Base-by-base conservation (phyloP, 768 basidiomycete species). In the Boletus pseudopeckii region DNA sequence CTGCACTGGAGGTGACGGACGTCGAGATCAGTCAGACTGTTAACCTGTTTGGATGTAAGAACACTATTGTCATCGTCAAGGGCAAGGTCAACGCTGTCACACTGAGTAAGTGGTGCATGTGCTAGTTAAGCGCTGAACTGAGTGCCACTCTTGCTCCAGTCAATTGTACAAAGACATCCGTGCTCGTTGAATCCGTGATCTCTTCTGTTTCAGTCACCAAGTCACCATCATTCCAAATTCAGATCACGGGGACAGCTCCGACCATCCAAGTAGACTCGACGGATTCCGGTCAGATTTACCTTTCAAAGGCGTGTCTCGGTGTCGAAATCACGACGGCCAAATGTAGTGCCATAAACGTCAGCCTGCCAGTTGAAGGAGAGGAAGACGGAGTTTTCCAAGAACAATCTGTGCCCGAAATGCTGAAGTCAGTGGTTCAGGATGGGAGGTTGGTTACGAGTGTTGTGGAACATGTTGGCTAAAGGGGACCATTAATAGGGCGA, bases 21-120 rank as follows among this genome's bases (percentile, higher is more conserved):
- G 84, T 78, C 15, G 86, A 88, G 66, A 74, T 93, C 50, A 87
- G 74, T 63, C 95, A 99, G 52, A 82, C 83, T 4, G 83, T 99
- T 53, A 95, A 92, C 70, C 74, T 98, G 44, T 98, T 85, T 69
- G 86, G 85, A 13, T 97, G 94, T 78, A 97, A 93, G 75, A 88
- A 87, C 59, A 80, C 83, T 10, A 88, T 86, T 1, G 75, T 99
- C 52, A 69, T 88, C 47, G 77, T 99, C 68, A 88, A 88, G 69
- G 95, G 96, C 64, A 99, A 99, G 73, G 84, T 92, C 60, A 99
- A 99, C 65, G 95, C 93, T 4, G 85, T 99, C 42, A 92, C 86
- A 18, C 74, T 98, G 53, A 80, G 96, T 97, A 47, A 57, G 69
- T 59, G 17, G 26, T 32, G 1, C n/a, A 2, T 8, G 2, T 28